Conservation (phyloP, 164 flowering plant genomes). For the Vitis rupestris region DNA sequence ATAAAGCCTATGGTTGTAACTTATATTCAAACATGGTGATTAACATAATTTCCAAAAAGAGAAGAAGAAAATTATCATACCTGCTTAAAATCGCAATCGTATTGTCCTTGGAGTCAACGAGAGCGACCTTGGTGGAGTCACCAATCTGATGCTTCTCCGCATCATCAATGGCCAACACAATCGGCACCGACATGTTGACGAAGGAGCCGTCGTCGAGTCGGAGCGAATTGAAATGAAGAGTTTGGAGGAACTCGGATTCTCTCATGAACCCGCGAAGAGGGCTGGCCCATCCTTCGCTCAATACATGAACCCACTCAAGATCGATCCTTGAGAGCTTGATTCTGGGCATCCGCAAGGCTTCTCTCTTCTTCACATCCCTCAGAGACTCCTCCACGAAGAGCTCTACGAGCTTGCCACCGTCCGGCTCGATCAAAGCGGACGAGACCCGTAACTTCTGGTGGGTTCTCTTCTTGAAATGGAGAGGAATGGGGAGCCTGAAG, state of each 20-base stretch:
- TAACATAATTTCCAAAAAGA: not conserved
- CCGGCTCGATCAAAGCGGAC: slow-evolving; percentile 78
- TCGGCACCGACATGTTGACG: slow-evolving; percentile 98
- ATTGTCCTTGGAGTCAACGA: slow-evolving; percentile 50
- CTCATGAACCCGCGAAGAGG: slow-evolving; percentile 83
- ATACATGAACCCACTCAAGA: slow-evolving; percentile 86
- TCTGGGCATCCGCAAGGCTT: slow-evolving; percentile 52
- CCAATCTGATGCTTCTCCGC: slow-evolving; percentile 63
- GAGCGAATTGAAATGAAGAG: slow-evolving; percentile 93
- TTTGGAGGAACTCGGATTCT: slow-evolving; percentile 99
- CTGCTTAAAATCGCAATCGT: slow-evolving; percentile 67
- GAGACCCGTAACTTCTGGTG: slow-evolving; percentile 25
- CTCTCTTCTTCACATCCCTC: slow-evolving; percentile 41
- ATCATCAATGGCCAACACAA: slow-evolving; percentile 87
- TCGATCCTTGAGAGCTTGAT: slow-evolving; percentile 71
- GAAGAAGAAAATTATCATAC: slow-evolving; percentile 39
- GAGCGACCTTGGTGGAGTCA: slow-evolving; percentile 58
- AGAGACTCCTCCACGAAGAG: slow-evolving; percentile 52
- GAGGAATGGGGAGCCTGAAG: slow-evolving; percentile 9
- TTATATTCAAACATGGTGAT: not conserved
- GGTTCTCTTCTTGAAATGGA: slow-evolving; percentile 10
- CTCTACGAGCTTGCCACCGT: slow-evolving; percentile 82
- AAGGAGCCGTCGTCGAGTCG: slow-evolving; percentile 73
- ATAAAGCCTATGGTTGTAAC: not conserved
- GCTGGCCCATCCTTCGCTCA: slow-evolving; percentile 81